A percentile compares a stretch with the other conserved stretches of the same genome.
Evolutionary conservation across 2,329 filamentous ascomycete species (phyloP).

Genomic region (Penicillium freii): DNA sequence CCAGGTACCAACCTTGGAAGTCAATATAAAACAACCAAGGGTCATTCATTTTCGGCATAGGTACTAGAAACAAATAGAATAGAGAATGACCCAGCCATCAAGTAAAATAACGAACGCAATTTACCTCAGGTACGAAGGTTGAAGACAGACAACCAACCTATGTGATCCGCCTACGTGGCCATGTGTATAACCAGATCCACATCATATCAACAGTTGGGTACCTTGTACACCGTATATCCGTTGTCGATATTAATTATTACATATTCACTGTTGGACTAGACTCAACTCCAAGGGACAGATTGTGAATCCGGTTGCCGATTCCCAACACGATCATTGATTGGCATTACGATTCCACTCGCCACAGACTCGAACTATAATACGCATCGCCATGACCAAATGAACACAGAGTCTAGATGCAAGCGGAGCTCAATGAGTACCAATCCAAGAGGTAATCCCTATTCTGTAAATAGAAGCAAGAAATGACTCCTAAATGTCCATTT

Average conservation of each 20-base stretch:
- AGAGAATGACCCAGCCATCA: not conserved
- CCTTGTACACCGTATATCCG: not conserved
- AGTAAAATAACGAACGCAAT: not conserved
- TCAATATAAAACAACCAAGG: not conserved
- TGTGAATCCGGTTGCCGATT: constrained; percentile 6
- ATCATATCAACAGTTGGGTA: not conserved
- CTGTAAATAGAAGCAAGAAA: constrained; percentile 6
- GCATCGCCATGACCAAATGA: not conserved
- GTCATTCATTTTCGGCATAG: not conserved
- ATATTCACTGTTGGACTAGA: not conserved
- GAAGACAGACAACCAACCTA: not conserved
- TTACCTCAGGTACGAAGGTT: not conserved
- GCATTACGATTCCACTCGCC: not conserved
- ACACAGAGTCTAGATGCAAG: constrained; percentile 5
- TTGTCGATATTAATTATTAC: not conserved
- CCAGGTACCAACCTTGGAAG: not conserved
- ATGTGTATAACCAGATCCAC: not conserved
- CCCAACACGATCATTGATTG: not conserved
- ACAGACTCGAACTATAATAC: not conserved
- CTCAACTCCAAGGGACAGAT: not conserved
- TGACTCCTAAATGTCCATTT: not conserved
- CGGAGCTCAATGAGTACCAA: not conserved
- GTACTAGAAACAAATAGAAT: not conserved
- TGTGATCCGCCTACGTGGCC: not conserved
- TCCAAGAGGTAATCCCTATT: not conserved